phyloP scores from a whole-genome alignment of 2,329 filamentous ascomycete species.

The Sordariomycetes sp. region DNA sequence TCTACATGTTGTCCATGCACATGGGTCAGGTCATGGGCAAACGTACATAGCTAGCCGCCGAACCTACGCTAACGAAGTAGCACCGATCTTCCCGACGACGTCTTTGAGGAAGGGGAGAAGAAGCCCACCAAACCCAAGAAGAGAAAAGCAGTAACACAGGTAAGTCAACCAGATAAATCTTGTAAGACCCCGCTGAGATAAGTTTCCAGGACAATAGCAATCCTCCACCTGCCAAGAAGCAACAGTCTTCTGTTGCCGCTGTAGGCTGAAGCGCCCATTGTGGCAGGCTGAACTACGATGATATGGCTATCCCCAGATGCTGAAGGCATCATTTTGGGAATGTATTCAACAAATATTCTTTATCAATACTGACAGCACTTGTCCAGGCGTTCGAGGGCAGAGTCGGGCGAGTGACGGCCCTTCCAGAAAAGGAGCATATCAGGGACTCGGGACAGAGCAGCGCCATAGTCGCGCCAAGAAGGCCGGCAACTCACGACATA shows the following conservation, averaged over 20 bases:
- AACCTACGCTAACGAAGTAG: no score
- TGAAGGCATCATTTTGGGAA: conserved; percentile 5
- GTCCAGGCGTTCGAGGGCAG: no score
- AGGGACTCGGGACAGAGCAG: no score
- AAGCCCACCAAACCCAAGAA: conserved; percentile 60
- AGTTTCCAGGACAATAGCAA: conserved; percentile 12
- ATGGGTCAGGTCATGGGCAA: no score
- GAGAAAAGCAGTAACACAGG: conserved; percentile 36
- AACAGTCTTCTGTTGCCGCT: conserved; percentile 30
- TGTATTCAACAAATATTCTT: neutral
- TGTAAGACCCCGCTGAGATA: neutral
- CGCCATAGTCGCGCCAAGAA: no score
- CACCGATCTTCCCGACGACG: conserved; percentile 79
- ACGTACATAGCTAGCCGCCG: neutral
- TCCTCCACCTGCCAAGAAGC: conserved; percentile 28
- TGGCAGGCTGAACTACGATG: no score
- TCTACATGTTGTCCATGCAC: no score
- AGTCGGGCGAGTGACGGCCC: no score
- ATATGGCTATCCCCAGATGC: neutral
- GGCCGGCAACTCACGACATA: no score
- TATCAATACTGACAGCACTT: no score
- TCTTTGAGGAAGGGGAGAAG: conserved; percentile 73
- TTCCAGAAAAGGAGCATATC: no score
- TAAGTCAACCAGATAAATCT: conserved; percentile 18
- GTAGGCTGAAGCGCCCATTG: conserved; percentile 20